These are phyloP conservation scores for Didymellaceae sp. DNA, from an alignment of 2,329 filamentous ascomycete genomes.

Conservation along the genomic window DNA sequence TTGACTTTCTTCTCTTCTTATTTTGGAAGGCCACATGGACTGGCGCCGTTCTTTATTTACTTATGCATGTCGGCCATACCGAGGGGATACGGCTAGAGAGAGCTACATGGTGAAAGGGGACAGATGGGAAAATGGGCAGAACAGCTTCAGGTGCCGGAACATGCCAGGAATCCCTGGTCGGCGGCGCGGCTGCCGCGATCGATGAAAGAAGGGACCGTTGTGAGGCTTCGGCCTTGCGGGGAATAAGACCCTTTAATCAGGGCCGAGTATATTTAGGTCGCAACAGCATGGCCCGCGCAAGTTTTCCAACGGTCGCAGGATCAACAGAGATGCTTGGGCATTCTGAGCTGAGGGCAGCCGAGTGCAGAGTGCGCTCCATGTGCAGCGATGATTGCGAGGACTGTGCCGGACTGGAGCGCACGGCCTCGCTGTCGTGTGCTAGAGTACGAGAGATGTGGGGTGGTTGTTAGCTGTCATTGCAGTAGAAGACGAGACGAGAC, in stretches of 20 bases:
- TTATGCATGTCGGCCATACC: neutral
- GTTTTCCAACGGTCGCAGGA: neutral
- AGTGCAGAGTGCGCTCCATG: neutral
- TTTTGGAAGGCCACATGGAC: neutral
- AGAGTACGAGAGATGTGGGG: constrained; percentile 12
- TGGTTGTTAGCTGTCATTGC: neutral
- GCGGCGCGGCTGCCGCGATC: constrained; percentile 8
- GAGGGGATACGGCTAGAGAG: neutral
- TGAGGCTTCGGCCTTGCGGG: constrained; percentile 14
- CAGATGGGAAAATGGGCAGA: too few species aligned
- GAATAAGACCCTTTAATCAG: constrained; percentile 13
- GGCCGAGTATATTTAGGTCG: constrained; percentile 12
- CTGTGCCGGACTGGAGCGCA: neutral
- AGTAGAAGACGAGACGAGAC: neutral
- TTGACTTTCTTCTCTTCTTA: neutral
- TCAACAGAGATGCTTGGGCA: neutral
- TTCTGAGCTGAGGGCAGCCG: neutral
- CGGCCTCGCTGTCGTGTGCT: constrained; percentile 3
- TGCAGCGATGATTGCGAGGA: neutral
- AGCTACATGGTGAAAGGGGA: neutral
- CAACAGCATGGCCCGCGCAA: neutral
- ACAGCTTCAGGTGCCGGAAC: too few species aligned
- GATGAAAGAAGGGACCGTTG: constrained; percentile 6
- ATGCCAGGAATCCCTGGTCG: constrained; percentile 7
- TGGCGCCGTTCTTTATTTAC: neutral